Evolutionary conservation across 1,284 basidiomycete genomes (phyloP).

Genomic region (Rhodotorula glutinis): DNA sequence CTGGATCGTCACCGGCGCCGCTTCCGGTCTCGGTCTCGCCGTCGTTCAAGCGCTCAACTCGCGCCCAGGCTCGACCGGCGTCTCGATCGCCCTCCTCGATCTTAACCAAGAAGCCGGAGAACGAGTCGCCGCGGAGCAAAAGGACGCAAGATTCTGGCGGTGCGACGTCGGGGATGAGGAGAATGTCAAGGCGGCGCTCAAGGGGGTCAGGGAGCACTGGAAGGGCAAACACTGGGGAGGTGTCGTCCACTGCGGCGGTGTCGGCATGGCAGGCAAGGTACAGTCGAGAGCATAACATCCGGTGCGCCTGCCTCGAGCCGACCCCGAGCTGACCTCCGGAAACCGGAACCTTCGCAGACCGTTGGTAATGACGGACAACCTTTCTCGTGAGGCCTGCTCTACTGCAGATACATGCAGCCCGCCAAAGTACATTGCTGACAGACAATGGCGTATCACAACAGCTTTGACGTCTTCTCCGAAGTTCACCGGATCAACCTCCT

Average conservation of each 20-base stretch:
- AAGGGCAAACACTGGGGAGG: conserved; percentile 43
- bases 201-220: conserved; percentile 40
- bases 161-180: conserved; percentile 46
- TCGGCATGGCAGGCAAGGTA: conserved; percentile 48
- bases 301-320: background rate
- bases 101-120: background rate
- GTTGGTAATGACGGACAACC: conserved; percentile 45
- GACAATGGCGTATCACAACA: too few relatives aligned
- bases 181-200: conserved; percentile 42
- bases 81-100: conserved; percentile 29
- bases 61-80: conserved; percentile 37
- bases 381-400: conserved; percentile 34
- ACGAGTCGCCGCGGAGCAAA: background rate
- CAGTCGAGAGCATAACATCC: background rate
- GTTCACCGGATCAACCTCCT: conserved; percentile 47
- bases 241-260: conserved; percentile 47
- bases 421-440: too few relatives aligned
- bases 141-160: background rate
- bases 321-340: background rate
- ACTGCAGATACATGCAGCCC: background rate
- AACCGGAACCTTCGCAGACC: conserved; percentile 22
- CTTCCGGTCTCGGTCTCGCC: conserved; percentile 46
- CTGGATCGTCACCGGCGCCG: conserved; percentile 42
- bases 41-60: conserved; percentile 38
- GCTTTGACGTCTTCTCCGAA: conserved; percentile 42